A percentile compares a stretch with the other conserved stretches of the same genome.
Evolutionary conservation across 1,284 basidiomycete species (phyloP).

Genomic region (Moesziomyces parantarcticus): DNA sequence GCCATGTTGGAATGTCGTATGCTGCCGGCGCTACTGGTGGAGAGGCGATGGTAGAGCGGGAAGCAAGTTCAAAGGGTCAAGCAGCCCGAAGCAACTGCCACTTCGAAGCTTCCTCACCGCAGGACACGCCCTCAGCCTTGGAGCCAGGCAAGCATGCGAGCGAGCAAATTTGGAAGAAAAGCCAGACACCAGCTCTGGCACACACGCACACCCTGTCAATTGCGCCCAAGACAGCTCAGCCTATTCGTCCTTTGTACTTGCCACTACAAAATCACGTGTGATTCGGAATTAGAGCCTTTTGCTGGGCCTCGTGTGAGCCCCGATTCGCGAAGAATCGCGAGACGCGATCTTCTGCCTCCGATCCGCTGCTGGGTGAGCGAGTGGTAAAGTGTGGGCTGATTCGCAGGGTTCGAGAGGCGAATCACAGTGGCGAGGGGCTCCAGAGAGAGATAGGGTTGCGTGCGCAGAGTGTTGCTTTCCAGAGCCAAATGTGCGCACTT

Average conservation of each 20-base stretch:
- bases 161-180: constrained; percentile 46
- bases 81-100: not conserved
- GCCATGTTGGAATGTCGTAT: constrained; percentile 24
- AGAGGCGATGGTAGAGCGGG: constrained; percentile 9
- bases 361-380: not conserved
- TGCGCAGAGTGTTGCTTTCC: constrained; percentile 8
- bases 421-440: not conserved
- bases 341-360: not conserved
- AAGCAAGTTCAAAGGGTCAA: constrained; percentile 1
- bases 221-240: not conserved
- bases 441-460: constrained; percentile 1
- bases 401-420: constrained; percentile 2
- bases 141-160: not conserved
- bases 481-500: not conserved
- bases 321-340: not conserved
- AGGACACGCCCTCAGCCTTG: not conserved
- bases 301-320: not conserved
- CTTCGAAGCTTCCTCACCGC: not conserved
- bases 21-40: constrained; percentile 1
- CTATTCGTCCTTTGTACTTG: not conserved
- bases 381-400: constrained; percentile 1
- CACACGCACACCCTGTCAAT: constrained; percentile 1
- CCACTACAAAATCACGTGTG: constrained; percentile 24
- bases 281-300: not conserved
- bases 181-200: constrained; percentile 7